These are phyloP conservation scores for Gomphus bonarii DNA, from an alignment of 1,284 basidiomycete species.

Conservation along the genomic window DNA sequence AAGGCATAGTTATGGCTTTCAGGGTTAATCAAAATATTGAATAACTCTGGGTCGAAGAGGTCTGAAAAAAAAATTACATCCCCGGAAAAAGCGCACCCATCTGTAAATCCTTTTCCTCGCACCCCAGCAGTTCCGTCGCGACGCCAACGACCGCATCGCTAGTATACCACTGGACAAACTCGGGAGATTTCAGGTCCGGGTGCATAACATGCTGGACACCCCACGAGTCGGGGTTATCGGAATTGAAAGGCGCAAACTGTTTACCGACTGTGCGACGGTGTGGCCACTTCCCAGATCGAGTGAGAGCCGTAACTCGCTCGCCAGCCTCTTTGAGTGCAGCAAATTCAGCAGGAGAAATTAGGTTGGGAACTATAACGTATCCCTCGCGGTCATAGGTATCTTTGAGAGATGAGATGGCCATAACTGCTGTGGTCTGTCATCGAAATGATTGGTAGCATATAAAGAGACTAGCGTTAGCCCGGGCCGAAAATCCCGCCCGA, in stretches of 20 bases:
- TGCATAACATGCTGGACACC: slow-evolving; percentile 78
- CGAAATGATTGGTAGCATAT: too few relatives aligned
- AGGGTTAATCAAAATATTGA: slow-evolving; percentile 75
- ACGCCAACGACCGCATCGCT: slow-evolving; percentile 41
- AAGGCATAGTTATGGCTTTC: slow-evolving; percentile 58
- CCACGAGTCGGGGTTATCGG: slow-evolving; percentile 59
- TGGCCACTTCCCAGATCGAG: slow-evolving; percentile 56
- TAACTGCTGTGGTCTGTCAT: too few relatives aligned
- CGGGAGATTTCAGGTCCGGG: slow-evolving; percentile 49
- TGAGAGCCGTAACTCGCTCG: slow-evolving; percentile 40
- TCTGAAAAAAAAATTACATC: background rate
- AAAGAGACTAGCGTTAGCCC: too few relatives aligned
- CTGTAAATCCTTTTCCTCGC: slow-evolving; percentile 49
- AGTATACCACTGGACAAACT: slow-evolving; percentile 62
- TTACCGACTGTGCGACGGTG: slow-evolving; percentile 68
- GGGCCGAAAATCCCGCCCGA: too few relatives aligned
- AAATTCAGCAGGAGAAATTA: slow-evolving; percentile 38
- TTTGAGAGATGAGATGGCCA: slow-evolving; percentile 5
- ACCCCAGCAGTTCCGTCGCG: slow-evolving; percentile 43
- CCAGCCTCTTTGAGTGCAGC: slow-evolving; percentile 40
- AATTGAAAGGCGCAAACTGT: slow-evolving; percentile 71
- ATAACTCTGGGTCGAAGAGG: slow-evolving; percentile 42
- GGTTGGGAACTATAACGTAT: slow-evolving; percentile 57
- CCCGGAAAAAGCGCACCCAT: slow-evolving; percentile 44
- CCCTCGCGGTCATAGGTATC: slow-evolving; percentile 52